phyloP scores from a whole-genome alignment of 768 basidiomycete genomes.

The Lentinula aciculospora region DNA sequence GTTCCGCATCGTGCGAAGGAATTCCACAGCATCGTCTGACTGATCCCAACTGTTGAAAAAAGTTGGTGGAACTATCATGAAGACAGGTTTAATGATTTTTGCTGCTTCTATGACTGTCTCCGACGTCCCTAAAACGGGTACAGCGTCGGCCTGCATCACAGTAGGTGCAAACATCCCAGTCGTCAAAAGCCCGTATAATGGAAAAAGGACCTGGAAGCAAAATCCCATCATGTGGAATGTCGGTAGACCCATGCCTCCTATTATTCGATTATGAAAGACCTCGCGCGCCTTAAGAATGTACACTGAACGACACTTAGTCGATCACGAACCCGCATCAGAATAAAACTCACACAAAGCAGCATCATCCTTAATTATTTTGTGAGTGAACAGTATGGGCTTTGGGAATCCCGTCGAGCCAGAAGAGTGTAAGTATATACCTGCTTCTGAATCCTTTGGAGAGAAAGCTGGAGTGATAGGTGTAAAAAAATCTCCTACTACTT shows the following conservation, averaged over 20 bases:
- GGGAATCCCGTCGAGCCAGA: conserved; percentile 27
- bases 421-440: conserved; percentile 23
- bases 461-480: conserved; percentile 7
- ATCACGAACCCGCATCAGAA: neutral
- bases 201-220: conserved; percentile 12
- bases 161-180: conserved; percentile 21
- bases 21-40: conserved; percentile 13
- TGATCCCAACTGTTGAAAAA: conserved; percentile 20
- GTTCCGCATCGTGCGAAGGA: conserved; percentile 12
- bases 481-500: conserved; percentile 10
- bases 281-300: neutral
- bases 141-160: conserved; percentile 6
- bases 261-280: neutral
- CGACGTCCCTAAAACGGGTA: conserved; percentile 16
- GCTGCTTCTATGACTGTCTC: conserved; percentile 17
- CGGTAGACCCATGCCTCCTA: conserved; percentile 15
- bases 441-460: conserved; percentile 6
- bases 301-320: neutral
- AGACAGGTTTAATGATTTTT: conserved; percentile 9
- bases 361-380: conserved; percentile 14
- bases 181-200: conserved; percentile 11
- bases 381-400: conserved; percentile 20
- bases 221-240: conserved; percentile 17
- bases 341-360: conserved; percentile 17
- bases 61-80: conserved; percentile 15